Base-by-base conservation (phyloP, 192 early-diverging fungal genomes). In the Coemansia sp. region DNA sequence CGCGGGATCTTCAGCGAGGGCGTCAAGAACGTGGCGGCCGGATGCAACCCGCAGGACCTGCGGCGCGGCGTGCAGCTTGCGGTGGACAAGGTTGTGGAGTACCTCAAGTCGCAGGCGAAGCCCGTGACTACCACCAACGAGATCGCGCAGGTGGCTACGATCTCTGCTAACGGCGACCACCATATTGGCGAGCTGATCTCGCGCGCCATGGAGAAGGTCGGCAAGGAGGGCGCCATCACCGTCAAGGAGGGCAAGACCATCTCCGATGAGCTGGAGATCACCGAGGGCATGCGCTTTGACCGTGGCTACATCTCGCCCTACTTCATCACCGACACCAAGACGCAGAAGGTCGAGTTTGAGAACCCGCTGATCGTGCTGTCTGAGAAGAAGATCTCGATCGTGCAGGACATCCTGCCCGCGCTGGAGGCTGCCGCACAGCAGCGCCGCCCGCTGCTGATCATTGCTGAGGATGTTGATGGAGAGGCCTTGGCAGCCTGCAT, bases 181-280 rank as follows among this genome's bases (percentile, higher is more conserved):
- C 93, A 97, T 71, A 93, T 99, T 42, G 98, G 98, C 65, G 83
- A 88, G 61, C 78, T 99, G 85, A 96, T 99, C 86, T 96, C 98
- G 58, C 93, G 94, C 70, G 98, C 98, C 41, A 99, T 99, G 98
- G 97, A 99, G 85, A 98, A 98, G 90, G 98, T 99, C 67, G 98
- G 98, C 68, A 99, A 99, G 87, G 98, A 99, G 86, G 98, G 98
- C 69, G 98, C 98, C 43, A 99, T 99, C 84, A 99, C 97, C 4
- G 94, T 97, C 76, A 95, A 97, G 89, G 98, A 98, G 84, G 98
- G 98, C 75, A 99, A 98, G 88, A 99, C 98, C 56, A 91, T 98
- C 62, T 90, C 94, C n/a, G 98, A 99, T 80, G 96, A 99, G 87
- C 87, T 99, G 48, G 95, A 96, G 76, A 92, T 99, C 85, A 99